These are phyloP conservation scores for Venturia aucupariae DNA, from an alignment of 2,329 filamentous ascomycete genomes.

Conservation along the genomic window DNA sequence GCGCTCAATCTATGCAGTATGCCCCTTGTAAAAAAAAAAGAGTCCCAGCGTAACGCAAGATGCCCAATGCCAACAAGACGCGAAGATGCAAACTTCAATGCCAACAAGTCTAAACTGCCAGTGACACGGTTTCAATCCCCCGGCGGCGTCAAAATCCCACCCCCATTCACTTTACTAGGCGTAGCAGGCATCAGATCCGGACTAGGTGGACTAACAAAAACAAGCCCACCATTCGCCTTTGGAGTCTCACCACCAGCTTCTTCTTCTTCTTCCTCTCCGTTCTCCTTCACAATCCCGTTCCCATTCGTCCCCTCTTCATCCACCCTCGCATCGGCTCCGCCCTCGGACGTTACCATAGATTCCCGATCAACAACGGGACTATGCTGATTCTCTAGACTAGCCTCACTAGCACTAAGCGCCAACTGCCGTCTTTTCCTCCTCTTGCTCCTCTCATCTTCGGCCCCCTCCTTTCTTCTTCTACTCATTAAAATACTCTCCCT, in stretches of 20 bases:
- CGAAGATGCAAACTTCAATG: neutral
- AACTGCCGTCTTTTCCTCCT: constrained; percentile 6
- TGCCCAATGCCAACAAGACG: neutral
- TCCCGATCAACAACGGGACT: neutral
- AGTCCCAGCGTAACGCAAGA: too few species aligned
- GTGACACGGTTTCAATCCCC: neutral
- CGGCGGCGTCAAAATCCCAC: constrained; percentile 7
- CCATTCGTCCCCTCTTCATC: neutral
- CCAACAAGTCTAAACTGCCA: neutral
- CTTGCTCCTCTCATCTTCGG: neutral
- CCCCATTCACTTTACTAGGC: neutral
- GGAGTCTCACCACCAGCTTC: constrained; percentile 10
- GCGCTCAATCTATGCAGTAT: neutral
- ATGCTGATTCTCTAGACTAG: constrained; percentile 7
- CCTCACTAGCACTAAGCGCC: constrained; percentile 8
- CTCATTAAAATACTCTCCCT: neutral
- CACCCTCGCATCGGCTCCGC: neutral
- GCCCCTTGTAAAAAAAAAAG: neutral
- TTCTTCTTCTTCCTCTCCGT: neutral
- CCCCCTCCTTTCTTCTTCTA: constrained; percentile 8
- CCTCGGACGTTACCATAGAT: neutral
- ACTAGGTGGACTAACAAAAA: constrained; percentile 9
- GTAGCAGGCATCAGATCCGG: neutral
- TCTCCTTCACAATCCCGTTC: neutral
- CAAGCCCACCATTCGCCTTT: neutral